Base-by-base conservation (phyloP, 352 stramenopile species). In the Saprolegnia diclina region DNA sequence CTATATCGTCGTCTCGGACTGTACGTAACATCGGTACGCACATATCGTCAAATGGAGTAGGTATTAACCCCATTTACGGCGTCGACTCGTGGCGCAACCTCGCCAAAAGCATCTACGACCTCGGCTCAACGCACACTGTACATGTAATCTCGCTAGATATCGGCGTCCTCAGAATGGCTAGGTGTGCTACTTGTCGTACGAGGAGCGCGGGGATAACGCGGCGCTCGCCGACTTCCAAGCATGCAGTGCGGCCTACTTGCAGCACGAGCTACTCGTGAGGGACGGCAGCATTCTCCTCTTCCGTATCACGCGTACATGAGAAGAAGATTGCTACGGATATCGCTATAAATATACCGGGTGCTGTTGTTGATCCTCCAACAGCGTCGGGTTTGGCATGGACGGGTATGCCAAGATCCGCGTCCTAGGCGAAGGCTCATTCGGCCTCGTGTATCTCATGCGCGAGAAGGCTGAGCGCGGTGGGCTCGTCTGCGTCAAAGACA, bases 361-460 rank as follows among this genome's bases (percentile, higher is more conserved):
- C 24, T 29, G 5, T 54, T 66, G 9, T n/a, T 64, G 40, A 38
- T 26, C 19, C 22, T 18, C 21, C 48, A 16, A 22, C 48, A 64
- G 18, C n/a, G n/a, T n/a, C n/a, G n/a, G 32, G 3, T 46, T 35
- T 26, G n/a, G 16, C 16, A 72, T 77, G 71, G 71, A 80, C n/a
- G 67, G 67, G n/a, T 80, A 80, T 45, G 61, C 76, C 55, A 46
- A 79, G 63, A 76, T 91, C 35, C 81, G 82, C 50, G n/a, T 85
- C 0, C 65, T 97, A 10, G 91, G 91, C 14, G 85, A 97, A 73
- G 92, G 92, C 13, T 91, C 88, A 0, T 97, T 96, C 62, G 92
- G 92, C 0, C 88, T 88, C 45, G 85, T 94, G 19, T 95, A 95
- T 63, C 76, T 98, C 18, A 90, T 96, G 75, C 85, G 88, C 35